Conservation (phyloP, 169 alveolate genomes). For the Plasmodium malariae region DNA sequence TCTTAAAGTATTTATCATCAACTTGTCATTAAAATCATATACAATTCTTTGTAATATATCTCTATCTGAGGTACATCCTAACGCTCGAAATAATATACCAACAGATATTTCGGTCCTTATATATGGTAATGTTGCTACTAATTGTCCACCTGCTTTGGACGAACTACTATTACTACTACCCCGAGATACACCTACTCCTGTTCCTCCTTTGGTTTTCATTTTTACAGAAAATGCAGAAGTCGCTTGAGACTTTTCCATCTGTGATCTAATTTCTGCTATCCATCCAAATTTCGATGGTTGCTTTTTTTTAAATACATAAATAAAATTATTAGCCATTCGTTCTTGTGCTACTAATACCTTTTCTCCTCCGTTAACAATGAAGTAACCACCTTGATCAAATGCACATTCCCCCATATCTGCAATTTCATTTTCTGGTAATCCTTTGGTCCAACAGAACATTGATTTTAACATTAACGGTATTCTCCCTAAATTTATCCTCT, state of each 20-base stretch:
- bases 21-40: slow-evolving; percentile 96
- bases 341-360: slow-evolving; percentile 99
- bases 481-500: slow-evolving; percentile 94
- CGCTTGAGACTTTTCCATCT: slow-evolving; percentile 95
- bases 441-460: slow-evolving; percentile 95
- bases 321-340: slow-evolving; percentile 99
- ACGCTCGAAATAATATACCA: slow-evolving; percentile 97
- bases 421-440: slow-evolving; percentile 91
- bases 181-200: slow-evolving; percentile 79
- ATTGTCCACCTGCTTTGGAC: slow-evolving; percentile 90
- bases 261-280: slow-evolving; percentile 98
- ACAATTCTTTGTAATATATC: slow-evolving; percentile 92
- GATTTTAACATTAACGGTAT: slow-evolving; percentile 98
- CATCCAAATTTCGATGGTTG: slow-evolving; percentile 97
- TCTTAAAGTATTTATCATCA: slow-evolving; percentile 96
- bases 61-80: slow-evolving; percentile 94
- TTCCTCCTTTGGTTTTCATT: slow-evolving; percentile 83
- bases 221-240: slow-evolving; percentile 95
- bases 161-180: slow-evolving; percentile 84
- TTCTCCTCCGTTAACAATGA: slow-evolving; percentile 99
- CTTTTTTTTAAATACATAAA: slow-evolving; percentile 96
- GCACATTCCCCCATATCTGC: slow-evolving; percentile 97
- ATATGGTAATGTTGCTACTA: slow-evolving; percentile 97
- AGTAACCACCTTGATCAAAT: slow-evolving; percentile 98
- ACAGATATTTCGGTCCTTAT: slow-evolving; percentile 97